phyloP scores from a whole-genome alignment of 495 filamentous ascomycete species.

The Hypoxylon perforatum region DNA sequence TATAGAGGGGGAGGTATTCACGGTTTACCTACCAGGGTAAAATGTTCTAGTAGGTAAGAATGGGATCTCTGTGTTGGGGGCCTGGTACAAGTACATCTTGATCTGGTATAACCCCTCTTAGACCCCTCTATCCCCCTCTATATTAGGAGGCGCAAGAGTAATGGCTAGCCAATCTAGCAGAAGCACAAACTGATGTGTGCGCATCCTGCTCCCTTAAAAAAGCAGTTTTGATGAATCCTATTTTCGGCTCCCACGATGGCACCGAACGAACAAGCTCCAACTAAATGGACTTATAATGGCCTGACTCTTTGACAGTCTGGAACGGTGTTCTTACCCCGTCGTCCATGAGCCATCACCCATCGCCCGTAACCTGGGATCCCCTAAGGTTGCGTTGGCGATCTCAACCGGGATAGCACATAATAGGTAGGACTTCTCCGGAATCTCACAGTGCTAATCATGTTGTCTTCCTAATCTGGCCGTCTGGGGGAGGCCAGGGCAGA shows the following conservation, averaged over 20 bases:
- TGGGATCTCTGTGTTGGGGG: neutral
- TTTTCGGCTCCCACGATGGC: conserved; percentile 24
- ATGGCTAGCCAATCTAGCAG: conserved; percentile 13
- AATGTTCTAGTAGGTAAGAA: neutral
- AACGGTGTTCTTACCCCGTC: conserved; percentile 16
- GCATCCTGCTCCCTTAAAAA: conserved; percentile 37
- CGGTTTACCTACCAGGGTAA: no score
- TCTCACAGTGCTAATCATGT: conserved; percentile 1
- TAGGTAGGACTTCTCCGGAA: conserved; percentile 5
- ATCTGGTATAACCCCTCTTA: neutral
- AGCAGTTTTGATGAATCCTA: conserved; percentile 25
- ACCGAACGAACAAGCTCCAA: conserved; percentile 5
- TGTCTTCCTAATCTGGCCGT: conserved; percentile 9
- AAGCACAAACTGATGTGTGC: conserved; percentile 4
- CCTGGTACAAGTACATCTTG: conserved; percentile 3
- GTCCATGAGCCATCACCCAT: no score
- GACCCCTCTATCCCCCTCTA: neutral
- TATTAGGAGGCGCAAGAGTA: conserved; percentile 21
- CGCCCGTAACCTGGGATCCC: conserved; percentile 5
- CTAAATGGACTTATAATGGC: conserved; percentile 19
- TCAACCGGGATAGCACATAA: conserved; percentile 17
- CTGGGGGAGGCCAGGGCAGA: neutral
- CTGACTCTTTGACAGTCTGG: conserved; percentile 20
- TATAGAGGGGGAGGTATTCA: no score
- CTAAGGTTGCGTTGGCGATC: conserved; percentile 16